Percentiles rank a stretch among this genome's conserved stretches.
Conservation (phyloP, 257 asterid genomes). For the Nicotiana knightiana region DNA sequence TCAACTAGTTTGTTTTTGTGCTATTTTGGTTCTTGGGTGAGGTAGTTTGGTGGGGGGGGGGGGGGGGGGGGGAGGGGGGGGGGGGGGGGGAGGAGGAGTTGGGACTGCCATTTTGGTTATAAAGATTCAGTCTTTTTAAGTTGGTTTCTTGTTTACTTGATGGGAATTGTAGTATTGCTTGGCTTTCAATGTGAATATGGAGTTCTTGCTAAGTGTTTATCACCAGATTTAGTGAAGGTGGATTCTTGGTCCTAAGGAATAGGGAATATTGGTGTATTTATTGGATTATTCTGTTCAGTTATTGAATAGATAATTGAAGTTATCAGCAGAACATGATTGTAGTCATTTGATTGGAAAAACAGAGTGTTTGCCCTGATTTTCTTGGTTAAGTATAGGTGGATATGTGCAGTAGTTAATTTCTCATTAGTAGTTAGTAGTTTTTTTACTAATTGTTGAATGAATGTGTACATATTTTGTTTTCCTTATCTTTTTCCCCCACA, state of each 20-base stretch:
- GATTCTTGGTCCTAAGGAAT: slow-evolving; percentile 17
- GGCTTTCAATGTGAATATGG: neutral
- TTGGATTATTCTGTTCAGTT: neutral
- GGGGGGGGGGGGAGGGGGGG: neutral
- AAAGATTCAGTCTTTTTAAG: neutral
- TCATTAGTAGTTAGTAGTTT: neutral
- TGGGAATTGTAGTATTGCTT: neutral
- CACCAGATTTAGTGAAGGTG: slow-evolving; percentile 3
- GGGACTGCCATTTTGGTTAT: neutral
- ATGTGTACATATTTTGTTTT: neutral
- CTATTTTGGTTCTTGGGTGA: neutral
- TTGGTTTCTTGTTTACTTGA: neutral
- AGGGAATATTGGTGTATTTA: neutral
- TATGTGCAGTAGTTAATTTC: neutral
- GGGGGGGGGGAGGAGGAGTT: neutral
- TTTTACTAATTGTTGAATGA: neutral
- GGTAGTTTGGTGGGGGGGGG: neutral
- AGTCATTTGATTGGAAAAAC: too few species aligned
- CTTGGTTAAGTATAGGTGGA: neutral
- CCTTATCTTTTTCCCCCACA: neutral
- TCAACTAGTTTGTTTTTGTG: neutral
- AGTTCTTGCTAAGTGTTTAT: slow-evolving; percentile 7
- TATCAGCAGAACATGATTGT: neutral
- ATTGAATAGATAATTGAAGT: neutral
- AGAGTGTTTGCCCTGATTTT: neutral